Evolutionary conservation across 2,329 filamentous ascomycete species (phyloP).

Genomic region (Dactylellina drechsleri): DNA sequence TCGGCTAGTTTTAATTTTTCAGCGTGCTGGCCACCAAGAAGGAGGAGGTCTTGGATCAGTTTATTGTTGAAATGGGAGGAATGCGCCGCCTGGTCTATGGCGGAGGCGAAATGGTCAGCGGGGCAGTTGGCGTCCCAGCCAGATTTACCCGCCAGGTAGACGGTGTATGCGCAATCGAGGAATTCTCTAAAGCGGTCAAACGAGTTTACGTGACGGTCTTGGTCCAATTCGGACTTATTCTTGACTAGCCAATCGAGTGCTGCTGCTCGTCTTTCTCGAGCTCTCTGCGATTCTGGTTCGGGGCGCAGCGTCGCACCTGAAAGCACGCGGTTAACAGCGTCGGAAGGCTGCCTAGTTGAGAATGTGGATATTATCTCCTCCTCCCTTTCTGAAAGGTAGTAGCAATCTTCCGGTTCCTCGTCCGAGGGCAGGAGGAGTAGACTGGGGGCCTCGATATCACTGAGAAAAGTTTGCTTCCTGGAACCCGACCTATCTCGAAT

Average conservation of each 20-base stretch:
- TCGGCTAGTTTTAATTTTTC: conserved; percentile 34
- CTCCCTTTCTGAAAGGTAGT: neutral
- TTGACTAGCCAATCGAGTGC: conserved; percentile 23
- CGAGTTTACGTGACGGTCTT: conserved; percentile 23
- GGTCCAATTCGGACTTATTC: conserved; percentile 20
- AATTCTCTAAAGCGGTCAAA: conserved; percentile 22
- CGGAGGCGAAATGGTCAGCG: conserved; percentile 37
- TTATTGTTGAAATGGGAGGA: conserved; percentile 32
- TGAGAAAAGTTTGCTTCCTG: conserved; percentile 11
- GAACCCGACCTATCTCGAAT: conserved; percentile 16
- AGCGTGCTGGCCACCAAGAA: neutral
- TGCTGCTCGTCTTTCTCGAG: conserved; percentile 7
- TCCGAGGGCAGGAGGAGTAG: conserved; percentile 2
- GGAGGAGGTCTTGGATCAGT: conserved; percentile 29
- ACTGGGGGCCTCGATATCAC: neutral
- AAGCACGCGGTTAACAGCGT: conserved; percentile 14
- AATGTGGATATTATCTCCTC: conserved; percentile 2
- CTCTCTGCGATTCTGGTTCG: conserved; percentile 3
- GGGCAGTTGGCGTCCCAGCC: conserved; percentile 35
- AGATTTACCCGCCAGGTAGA: conserved; percentile 39
- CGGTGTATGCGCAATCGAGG: conserved; percentile 30
- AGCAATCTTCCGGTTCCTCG: conserved; percentile 16
- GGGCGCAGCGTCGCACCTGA: conserved; percentile 9
- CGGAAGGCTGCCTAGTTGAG: conserved; percentile 29
- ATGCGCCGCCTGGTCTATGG: conserved; percentile 31